Evolutionary conservation across 140 eudicot genomes (phyloP).

Genomic region (Eryngium alpinum): DNA sequence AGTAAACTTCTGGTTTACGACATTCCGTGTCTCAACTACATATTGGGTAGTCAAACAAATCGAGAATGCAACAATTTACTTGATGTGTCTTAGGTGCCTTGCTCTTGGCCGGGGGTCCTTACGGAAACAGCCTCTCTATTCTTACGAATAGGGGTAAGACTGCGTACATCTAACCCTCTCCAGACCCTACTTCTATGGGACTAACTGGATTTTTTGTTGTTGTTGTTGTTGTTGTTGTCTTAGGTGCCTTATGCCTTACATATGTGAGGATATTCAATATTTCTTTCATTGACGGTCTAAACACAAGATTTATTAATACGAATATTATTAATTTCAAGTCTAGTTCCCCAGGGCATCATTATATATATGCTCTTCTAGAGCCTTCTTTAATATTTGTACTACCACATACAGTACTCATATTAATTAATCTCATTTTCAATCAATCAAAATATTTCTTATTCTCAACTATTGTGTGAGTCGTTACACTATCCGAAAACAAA

Average conservation of each 20-base stretch:
- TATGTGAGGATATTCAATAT: background rate
- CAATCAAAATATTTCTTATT: background rate
- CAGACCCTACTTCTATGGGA: no score
- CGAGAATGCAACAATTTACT: background rate
- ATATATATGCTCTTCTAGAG: background rate
- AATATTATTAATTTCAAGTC: background rate
- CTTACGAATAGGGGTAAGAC: no score
- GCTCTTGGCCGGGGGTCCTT: no score
- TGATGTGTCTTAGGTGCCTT: background rate
- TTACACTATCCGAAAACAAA: background rate
- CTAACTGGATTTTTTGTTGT: no score
- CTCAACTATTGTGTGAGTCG: background rate
- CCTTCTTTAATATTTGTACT: background rate
- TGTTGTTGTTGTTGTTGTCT: no score
- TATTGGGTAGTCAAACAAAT: background rate
- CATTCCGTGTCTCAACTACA: background rate
- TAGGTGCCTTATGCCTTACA: background rate
- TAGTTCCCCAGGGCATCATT: background rate
- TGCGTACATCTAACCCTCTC: no score
- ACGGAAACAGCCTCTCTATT: no score
- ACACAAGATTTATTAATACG: background rate
- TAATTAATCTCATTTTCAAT: background rate
- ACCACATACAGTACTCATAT: background rate
- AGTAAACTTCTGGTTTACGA: background rate
- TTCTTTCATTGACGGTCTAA: background rate